Base-by-base conservation (phyloP, 305 asterid species). In the Fraxinus sp. region DNA sequence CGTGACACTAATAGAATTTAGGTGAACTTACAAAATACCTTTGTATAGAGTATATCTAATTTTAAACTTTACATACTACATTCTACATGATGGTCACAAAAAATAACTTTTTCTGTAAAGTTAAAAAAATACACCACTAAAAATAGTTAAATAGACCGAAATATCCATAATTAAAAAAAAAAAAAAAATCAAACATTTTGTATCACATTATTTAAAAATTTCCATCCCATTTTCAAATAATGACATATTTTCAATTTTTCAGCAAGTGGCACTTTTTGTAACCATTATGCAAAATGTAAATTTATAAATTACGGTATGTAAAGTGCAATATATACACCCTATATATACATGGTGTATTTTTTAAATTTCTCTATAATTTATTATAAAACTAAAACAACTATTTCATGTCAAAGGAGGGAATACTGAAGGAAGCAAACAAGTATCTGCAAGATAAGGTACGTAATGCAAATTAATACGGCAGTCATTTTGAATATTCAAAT, bases 391-490 rank as follows among this genome's bases (percentile, higher is more conserved):
- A 30, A 55, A 37, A 59, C 46, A 10, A 64, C 18, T 66, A 5
- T 35, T 64, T 16, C 11, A 8, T 68, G 73, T 30, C 30, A 7
- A 20, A 93, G 98, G 97, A 92, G 88, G 98, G 92, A 39, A 94
- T 94, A 86, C 93, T 94, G 79, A 86, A 88, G 46, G 97, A 94
- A 71, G 97, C 97, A 80, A 94, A 94, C 92, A 90, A 89, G 80
- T 88, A 88, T 85, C 91, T 94, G 74, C 97, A 91, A 73, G 97
- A 92, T 71, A 93, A 93, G 98, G 98, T 93, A 87, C 57, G 57
- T 13, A 46, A 46, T 59, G 11, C 13, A 59, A 59, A n/a, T 59
- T 52, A 52, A 13, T 44, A 44, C 4, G 5, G n/a, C 64, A 55
- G 8, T 1, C 9, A 55, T n/a, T 55, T 6, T 55, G 24, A 5